Evolutionary conservation across 768 basidiomycete genomes (phyloP), one percentile per base, ranked within the genome.

Genomic region (Erythrobasidium yunnanense): DNA sequence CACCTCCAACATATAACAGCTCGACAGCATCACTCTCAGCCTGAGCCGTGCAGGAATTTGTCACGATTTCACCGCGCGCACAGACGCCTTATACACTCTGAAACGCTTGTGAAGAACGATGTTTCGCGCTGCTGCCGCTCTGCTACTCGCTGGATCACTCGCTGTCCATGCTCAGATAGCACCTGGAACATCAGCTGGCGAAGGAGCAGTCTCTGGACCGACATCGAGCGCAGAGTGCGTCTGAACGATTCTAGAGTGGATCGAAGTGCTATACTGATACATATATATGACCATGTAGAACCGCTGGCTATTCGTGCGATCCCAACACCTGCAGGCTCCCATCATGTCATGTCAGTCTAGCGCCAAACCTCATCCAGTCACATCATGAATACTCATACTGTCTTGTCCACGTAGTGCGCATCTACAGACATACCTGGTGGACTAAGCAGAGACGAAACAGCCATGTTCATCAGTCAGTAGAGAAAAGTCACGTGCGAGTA

Each of bases 371-470:
- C 38, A n/a, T 42, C 38, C 38, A n/a, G n/a, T n/a, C n/a, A n/a
- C n/a, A n/a, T n/a, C n/a, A n/a, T n/a, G n/a, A n/a, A n/a, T n/a
- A n/a, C n/a, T n/a, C n/a, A n/a, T n/a, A n/a, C n/a, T n/a, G n/a
- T n/a, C n/a, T n/a, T 42, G n/a, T 42, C 11, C n/a, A n/a, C n/a
- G 38, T n/a, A 83, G 72, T 87, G 86, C 70, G 87, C 87, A 2
- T 86, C 84, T 70, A 81, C 84, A 0, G 81, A 77, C 67, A 85
- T 86, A 2, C 87, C 87, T 13, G 87, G 86, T 62, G 87, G 86
- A 2, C 77, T 87, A 11, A 73, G 76, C 17, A 83, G 85, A 22
- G 83, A 85, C 69, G 78, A 84, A 78, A 22, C 68, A 1, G 70
- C 70, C 6, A 65, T 65, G 30, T 70, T 69, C 54, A 50, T 71